A percentile compares a stretch with the other conserved stretches of the same genome.
phyloP scores from a whole-genome alignment of 164 flowering plant genomes.

The Sedum album region DNA sequence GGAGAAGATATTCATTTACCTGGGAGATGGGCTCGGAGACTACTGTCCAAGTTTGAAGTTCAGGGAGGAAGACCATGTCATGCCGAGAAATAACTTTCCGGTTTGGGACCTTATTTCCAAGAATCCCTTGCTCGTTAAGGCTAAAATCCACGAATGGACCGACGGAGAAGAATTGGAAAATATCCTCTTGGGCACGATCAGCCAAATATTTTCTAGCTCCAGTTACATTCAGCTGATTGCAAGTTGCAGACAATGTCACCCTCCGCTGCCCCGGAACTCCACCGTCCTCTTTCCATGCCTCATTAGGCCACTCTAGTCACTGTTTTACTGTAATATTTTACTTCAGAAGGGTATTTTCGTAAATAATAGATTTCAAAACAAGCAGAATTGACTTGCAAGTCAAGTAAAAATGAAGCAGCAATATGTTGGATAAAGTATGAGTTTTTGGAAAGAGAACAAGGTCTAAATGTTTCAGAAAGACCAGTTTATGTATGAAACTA shows the following conservation, averaged over 20 bases:
- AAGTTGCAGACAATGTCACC: background rate
- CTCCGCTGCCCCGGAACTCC: background rate
- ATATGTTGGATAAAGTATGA: background rate
- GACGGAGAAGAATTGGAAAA: conserved; percentile 48
- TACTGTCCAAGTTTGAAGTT: conserved; percentile 21
- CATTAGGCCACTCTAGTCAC: conserved; percentile 2
- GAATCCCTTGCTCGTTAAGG: conserved; percentile 14
- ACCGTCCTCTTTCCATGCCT: background rate
- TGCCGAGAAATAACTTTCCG: conserved; percentile 30
- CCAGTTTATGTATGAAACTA: background rate
- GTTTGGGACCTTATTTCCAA: conserved; percentile 14
- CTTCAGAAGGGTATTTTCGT: too few species aligned
- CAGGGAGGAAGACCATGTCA: conserved; percentile 15
- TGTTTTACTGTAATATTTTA: too few species aligned
- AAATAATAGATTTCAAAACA: too few species aligned
- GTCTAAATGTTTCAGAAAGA: background rate
- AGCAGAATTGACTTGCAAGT: background rate
- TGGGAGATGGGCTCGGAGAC: conserved; percentile 27
- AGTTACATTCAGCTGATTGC: background rate
- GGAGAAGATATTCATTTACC: conserved; percentile 16
- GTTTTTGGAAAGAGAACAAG: background rate
- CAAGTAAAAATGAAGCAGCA: background rate
- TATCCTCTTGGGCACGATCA: background rate
- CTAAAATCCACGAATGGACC: conserved; percentile 16
- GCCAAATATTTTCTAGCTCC: background rate